phyloP scores from a whole-genome alignment of 768 basidiomycete genomes.

The Boletus rubescentipes region DNA sequence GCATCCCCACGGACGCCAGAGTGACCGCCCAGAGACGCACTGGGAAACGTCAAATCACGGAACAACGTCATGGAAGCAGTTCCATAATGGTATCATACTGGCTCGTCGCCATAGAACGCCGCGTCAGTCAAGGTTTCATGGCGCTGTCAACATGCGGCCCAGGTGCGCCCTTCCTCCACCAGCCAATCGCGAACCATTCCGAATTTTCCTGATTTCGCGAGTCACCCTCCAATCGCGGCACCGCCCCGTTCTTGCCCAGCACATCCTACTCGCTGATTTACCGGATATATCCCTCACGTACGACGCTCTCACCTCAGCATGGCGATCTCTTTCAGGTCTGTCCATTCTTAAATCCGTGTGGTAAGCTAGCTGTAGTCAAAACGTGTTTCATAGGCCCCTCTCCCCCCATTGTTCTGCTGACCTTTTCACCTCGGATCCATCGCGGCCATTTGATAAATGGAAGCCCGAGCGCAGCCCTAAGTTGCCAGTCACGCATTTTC shows the following conservation, averaged over 20 bases:
- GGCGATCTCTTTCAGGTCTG: conserved; percentile 21
- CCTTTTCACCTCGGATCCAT: conserved; percentile 25
- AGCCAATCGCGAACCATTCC: conserved; percentile 19
- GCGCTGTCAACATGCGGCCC: conserved; percentile 32
- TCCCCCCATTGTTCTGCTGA: conserved; percentile 25
- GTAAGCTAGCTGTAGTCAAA: conserved; percentile 21
- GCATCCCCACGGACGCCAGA: conserved; percentile 19
- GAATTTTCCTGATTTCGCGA: conserved; percentile 20
- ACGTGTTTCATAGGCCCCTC: conserved; percentile 34
- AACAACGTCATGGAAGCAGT: conserved; percentile 27
- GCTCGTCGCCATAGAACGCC: conserved; percentile 30
- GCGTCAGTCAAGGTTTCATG: conserved; percentile 37
- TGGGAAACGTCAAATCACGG: conserved; percentile 26
- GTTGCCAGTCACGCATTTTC: conserved; percentile 25
- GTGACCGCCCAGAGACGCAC: conserved; percentile 12
- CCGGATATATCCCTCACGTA: conserved; percentile 31
- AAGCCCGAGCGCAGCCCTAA: conserved; percentile 31
- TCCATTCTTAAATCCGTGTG: conserved; percentile 27
- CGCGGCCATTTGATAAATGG: conserved; percentile 35
- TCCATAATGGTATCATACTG: conserved; percentile 26
- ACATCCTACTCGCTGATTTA: conserved; percentile 28
- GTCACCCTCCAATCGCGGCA: conserved; percentile 24
- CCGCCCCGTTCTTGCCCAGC: conserved; percentile 18
- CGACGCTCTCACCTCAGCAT: conserved; percentile 16
- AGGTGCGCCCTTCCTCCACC: conserved; percentile 30